These are phyloP conservation scores for Aspergillus ruber DNA, from an alignment of 2,329 filamentous ascomycete species.

Conservation along the genomic window DNA sequence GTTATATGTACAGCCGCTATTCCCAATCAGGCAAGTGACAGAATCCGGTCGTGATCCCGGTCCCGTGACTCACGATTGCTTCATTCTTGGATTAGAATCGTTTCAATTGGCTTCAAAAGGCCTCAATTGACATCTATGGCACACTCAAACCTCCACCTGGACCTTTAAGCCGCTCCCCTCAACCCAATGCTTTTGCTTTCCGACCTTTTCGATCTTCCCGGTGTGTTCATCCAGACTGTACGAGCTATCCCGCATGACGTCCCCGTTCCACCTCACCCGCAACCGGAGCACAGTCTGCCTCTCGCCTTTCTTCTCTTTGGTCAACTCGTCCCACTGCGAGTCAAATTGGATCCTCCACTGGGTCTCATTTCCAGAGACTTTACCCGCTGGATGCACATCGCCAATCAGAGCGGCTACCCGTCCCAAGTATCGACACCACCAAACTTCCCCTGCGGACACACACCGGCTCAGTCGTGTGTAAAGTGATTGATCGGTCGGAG, in stretches of 20 bases:
- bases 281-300: constrained; percentile 39
- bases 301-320: constrained; percentile 34
- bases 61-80: too few species aligned
- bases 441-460: constrained; percentile 49
- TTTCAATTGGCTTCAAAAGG: not conserved
- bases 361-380: constrained; percentile 14
- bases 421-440: constrained; percentile 62
- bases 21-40: not conserved
- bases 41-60: too few species aligned
- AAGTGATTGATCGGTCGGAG: constrained; percentile 52
- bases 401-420: constrained; percentile 53
- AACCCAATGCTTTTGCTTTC: constrained; percentile 56
- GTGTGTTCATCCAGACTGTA: constrained; percentile 34
- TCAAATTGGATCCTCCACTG: constrained; percentile 35
- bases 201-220: constrained; percentile 45
- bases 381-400: constrained; percentile 56
- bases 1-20: not conserved
- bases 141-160: constrained; percentile 26
- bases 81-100: too few species aligned
- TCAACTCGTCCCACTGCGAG: constrained; percentile 33
- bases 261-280: constrained; percentile 38
- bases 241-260: constrained; percentile 26
- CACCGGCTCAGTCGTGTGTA: constrained; percentile 49
- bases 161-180: constrained; percentile 38
- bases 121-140: not conserved